Percentiles rank a stretch among this genome's conserved stretches.
Conservation (phyloP, 2,329 filamentous ascomycete species). For the Ophiognomonia clavigignenti-juglandacearum region DNA sequence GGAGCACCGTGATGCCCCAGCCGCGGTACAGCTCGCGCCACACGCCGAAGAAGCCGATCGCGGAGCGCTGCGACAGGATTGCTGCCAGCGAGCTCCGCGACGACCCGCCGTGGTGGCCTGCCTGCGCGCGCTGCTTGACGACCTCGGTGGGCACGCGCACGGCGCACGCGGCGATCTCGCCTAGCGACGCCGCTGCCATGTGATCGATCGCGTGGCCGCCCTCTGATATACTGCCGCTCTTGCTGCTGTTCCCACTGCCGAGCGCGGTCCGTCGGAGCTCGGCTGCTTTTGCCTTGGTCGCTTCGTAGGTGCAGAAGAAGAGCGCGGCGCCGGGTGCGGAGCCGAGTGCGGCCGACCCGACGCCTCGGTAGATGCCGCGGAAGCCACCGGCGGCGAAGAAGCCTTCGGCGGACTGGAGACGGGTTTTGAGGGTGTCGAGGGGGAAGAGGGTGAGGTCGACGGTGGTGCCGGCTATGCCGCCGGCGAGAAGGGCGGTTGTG, state of each 20-base stretch:
- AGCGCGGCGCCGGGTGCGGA: conserved; percentile 91
- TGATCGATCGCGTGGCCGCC: conserved; percentile 43
- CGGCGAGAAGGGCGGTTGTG: conserved; percentile 65
- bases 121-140: conserved; percentile 94
- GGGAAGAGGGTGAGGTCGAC: conserved; percentile 97
- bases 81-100: conserved; percentile 62
- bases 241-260: conserved; percentile 8
- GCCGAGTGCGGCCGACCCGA: conserved; percentile 84
- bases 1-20: conserved; percentile 86
- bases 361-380: conserved; percentile 85
- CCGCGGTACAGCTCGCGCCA: conserved; percentile 86
- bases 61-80: conserved; percentile 54
- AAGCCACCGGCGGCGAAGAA: conserved; percentile 85
- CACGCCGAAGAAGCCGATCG: conserved; percentile 51
- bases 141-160: conserved; percentile 94
- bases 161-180: conserved; percentile 88
- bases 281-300: conserved; percentile 55
- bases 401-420: conserved; percentile 76
- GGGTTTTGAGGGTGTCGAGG: conserved; percentile 97
- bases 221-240: conserved; percentile 18
- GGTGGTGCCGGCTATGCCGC: conserved; percentile 87
- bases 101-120: conserved; percentile 70
- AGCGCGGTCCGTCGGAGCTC: background rate
- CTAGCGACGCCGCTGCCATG: conserved; percentile 80
- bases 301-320: conserved; percentile 95